Evolutionary conservation across 2,329 filamentous ascomycete species (phyloP).

Genomic region (Polychaeton citri): DNA sequence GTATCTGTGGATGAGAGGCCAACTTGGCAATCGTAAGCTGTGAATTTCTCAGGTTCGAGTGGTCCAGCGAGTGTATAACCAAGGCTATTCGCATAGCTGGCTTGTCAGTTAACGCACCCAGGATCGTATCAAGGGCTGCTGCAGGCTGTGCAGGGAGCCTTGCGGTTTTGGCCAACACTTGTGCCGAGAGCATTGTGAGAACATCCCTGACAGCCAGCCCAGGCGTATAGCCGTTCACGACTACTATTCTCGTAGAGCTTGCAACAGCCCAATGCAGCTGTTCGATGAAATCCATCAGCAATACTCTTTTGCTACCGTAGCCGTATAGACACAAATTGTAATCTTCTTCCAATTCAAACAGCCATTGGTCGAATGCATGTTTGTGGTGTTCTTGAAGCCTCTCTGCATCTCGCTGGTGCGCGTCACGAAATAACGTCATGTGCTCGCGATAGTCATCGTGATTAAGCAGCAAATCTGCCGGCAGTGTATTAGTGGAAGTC

Average conservation of each 20-base stretch:
- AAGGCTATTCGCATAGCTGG: constrained; percentile 24
- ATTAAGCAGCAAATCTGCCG: constrained; percentile 61
- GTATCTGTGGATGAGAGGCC: constrained; percentile 58
- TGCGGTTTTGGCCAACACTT: constrained; percentile 37
- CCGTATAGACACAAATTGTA: constrained; percentile 89
- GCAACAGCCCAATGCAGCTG: constrained; percentile 43
- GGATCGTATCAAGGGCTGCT: constrained; percentile 54
- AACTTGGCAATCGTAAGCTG: constrained; percentile 67
- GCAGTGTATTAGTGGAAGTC: constrained; percentile 76
- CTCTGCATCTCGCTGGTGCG: constrained; percentile 55
- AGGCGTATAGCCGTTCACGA: constrained; percentile 74
- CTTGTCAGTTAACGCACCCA: constrained; percentile 43
- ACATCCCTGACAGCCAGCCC: constrained; percentile 56
- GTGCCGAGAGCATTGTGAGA: constrained; percentile 52
- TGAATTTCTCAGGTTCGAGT: constrained; percentile 57
- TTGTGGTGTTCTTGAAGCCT: constrained; percentile 64
- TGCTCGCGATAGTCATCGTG: constrained; percentile 84
- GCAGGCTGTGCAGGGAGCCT: constrained; percentile 52
- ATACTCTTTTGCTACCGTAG: constrained; percentile 72
- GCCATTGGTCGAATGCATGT: constrained; percentile 80
- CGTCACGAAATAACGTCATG: constrained; percentile 50
- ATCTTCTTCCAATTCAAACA: constrained; percentile 72
- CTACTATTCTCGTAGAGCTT: constrained; percentile 49
- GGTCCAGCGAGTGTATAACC: constrained; percentile 73
- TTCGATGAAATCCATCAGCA: constrained; percentile 63